Conservation (phyloP, 192 early-diverging fungal genomes). For the Spinellus fusiger region DNA sequence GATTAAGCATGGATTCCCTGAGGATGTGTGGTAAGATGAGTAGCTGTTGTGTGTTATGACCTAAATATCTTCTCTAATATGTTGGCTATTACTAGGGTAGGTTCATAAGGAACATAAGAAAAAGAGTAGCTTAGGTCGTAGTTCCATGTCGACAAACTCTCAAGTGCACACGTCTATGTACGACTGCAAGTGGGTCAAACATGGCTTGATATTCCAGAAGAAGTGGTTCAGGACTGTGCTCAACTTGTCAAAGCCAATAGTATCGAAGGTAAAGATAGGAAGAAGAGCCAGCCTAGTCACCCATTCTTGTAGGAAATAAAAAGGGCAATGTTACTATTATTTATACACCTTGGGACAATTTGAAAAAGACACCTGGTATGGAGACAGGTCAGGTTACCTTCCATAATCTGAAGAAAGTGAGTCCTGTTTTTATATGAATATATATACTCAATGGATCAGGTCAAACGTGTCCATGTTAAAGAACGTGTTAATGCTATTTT, state of each 20-base stretch:
- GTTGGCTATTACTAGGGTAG: too few species aligned
- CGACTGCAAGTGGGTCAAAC: slow-evolving; percentile 59
- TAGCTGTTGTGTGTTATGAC: too few species aligned
- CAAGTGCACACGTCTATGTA: slow-evolving; percentile 95
- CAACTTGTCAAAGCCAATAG: slow-evolving; percentile 97
- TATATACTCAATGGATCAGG: slow-evolving; percentile 28
- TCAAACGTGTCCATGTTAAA: slow-evolving; percentile 77
- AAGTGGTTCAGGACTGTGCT: slow-evolving; percentile 76
- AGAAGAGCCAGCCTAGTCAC: not conserved
- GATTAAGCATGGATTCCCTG: slow-evolving; percentile 90
- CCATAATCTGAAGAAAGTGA: slow-evolving; percentile 53
- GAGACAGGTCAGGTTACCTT: slow-evolving; percentile 95
- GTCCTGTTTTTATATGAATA: not conserved
- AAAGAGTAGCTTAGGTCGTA: slow-evolving; percentile 9
- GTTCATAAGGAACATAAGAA: not conserved
- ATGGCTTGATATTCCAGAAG: slow-evolving; percentile 78
- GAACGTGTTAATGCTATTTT: slow-evolving; percentile 77
- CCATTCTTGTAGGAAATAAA: slow-evolving; percentile 88
- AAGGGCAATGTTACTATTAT: slow-evolving; percentile 86
- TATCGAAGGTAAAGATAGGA: slow-evolving; percentile 71
- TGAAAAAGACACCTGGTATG: slow-evolving; percentile 91
- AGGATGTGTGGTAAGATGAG: slow-evolving; percentile 95
- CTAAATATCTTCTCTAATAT: too few species aligned
- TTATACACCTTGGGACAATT: slow-evolving; percentile 88
- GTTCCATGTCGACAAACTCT: slow-evolving; percentile 98